These are phyloP conservation scores for Leccinum subtestaceum DNA, from an alignment of 768 basidiomycete genomes.

Conservation along the genomic window DNA sequence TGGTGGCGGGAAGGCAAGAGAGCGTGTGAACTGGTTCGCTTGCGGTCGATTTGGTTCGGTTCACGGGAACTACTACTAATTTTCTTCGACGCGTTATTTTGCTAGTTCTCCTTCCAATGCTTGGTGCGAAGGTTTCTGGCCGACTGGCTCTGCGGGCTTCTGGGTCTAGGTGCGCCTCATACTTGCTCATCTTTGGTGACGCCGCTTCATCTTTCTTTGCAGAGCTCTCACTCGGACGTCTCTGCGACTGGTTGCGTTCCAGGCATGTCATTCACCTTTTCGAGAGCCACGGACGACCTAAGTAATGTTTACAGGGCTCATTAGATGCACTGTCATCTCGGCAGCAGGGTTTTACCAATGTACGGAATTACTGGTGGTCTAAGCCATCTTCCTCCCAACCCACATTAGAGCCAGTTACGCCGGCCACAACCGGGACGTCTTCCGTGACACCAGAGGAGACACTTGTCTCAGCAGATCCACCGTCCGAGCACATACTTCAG, in stretches of 20 bases:
- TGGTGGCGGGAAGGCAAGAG: constrained; percentile 7
- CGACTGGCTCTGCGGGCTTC: constrained; percentile 24
- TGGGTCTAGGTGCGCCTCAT: constrained; percentile 19
- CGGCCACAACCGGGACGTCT: not conserved
- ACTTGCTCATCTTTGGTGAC: not conserved
- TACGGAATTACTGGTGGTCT: constrained; percentile 35
- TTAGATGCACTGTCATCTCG: constrained; percentile 1
- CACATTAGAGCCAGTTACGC: constrained; percentile 5
- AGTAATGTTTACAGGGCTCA: constrained; percentile 9
- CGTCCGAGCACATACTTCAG: not conserved
- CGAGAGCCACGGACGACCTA: not conserved
- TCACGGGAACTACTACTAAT: not conserved
- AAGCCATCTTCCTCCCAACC: constrained; percentile 16
- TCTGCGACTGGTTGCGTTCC: constrained; percentile 12
- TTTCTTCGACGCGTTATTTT: constrained; percentile 6
- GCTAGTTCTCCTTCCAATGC: constrained; percentile 12
- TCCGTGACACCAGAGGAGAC: not conserved
- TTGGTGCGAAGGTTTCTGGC: constrained; percentile 19
- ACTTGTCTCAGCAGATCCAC: not conserved
- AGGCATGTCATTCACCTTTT: constrained; percentile 15
- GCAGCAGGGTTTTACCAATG: constrained; percentile 16
- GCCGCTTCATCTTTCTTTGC: constrained; percentile 12
- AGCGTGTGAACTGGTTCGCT: constrained; percentile 22
- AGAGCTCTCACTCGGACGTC: constrained; percentile 16
- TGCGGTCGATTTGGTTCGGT: not conserved